Percentiles rank a stretch among this genome's conserved stretches.
Evolutionary conservation across 2,329 filamentous ascomycete genomes (phyloP).

Genomic region (Aspergillus caelatus): DNA sequence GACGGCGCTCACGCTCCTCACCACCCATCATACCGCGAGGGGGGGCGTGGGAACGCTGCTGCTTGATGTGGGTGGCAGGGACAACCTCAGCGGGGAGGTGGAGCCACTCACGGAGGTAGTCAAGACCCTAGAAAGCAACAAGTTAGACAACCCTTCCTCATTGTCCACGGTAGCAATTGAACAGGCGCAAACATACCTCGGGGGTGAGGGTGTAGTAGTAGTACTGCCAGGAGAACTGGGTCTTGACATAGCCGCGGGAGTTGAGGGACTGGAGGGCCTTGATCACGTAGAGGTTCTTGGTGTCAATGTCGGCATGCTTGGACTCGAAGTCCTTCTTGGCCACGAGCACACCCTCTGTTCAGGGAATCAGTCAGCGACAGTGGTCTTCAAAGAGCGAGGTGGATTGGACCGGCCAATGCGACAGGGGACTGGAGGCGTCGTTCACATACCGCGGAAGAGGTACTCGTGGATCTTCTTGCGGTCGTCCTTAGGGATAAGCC

Average conservation of each 20-base stretch:
- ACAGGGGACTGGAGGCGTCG: slow-evolving; percentile 22
- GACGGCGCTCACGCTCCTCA: slow-evolving; percentile 80
- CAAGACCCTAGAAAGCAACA: slow-evolving; percentile 69
- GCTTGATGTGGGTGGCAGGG: slow-evolving; percentile 99
- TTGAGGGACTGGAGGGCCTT: slow-evolving; percentile 98
- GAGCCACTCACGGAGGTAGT: slow-evolving; percentile 99
- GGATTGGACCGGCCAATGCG: not conserved
- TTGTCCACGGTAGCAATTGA: not conserved
- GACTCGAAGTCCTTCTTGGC: slow-evolving; percentile 99
- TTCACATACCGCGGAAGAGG: slow-evolving; percentile 82
- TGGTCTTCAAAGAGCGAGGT: slow-evolving; percentile 12
- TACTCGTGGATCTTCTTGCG: slow-evolving; percentile 99
- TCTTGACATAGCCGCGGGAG: slow-evolving; percentile 99
- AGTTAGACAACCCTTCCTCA: slow-evolving; percentile 5
- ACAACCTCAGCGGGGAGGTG: slow-evolving; percentile 99
- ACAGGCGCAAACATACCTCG: slow-evolving; percentile 53
- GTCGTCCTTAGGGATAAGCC: slow-evolving; percentile 99
- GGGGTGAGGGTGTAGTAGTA: slow-evolving; percentile 99
- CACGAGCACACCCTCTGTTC: slow-evolving; percentile 77
- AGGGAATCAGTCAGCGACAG: slow-evolving; percentile 21
- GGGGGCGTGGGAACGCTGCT: slow-evolving; percentile 97
- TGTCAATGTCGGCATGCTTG: slow-evolving; percentile 98
- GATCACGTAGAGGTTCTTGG: slow-evolving; percentile 98
- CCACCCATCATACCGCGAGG: slow-evolving; percentile 96
- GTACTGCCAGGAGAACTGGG: slow-evolving; percentile 99